These are phyloP conservation scores for Trametes sp. DNA, from an alignment of 1,284 basidiomycete species.

Conservation along the genomic window DNA sequence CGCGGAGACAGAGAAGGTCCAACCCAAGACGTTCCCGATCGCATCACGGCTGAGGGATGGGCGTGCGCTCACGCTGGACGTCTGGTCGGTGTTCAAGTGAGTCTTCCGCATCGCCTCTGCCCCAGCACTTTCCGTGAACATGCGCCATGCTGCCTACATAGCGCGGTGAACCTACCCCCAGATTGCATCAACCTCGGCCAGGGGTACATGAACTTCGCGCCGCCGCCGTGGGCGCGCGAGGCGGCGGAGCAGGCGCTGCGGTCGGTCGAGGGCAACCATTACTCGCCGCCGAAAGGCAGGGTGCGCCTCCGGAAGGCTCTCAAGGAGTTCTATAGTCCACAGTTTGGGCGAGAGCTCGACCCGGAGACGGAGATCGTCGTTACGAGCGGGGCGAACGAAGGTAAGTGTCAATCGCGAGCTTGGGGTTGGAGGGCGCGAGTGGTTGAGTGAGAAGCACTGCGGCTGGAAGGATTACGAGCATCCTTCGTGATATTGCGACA, in stretches of 20 bases:
- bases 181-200: slow-evolving; percentile 93
- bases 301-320: slow-evolving; percentile 87
- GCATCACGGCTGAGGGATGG: slow-evolving; percentile 73
- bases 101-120: slow-evolving; percentile 32
- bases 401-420: slow-evolving; percentile 48
- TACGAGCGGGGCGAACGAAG: slow-evolving; percentile 95
- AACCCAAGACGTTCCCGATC: slow-evolving; percentile 10
- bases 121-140: slow-evolving; percentile 22
- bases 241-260: slow-evolving; percentile 78
- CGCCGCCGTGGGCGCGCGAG: slow-evolving; percentile 83
- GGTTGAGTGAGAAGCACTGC: too few species aligned
- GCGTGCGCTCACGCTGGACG: slow-evolving; percentile 81
- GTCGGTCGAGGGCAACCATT: slow-evolving; percentile 79
- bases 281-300: slow-evolving; percentile 89
- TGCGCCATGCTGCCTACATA: slow-evolving; percentile 49
- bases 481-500: too few species aligned
- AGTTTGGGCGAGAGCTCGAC: slow-evolving; percentile 78
- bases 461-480: too few species aligned
- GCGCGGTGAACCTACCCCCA: slow-evolving; percentile 81
- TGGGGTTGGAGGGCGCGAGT: neutral
- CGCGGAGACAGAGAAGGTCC: slow-evolving; percentile 16
- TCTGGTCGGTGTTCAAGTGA: slow-evolving; percentile 93
- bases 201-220: slow-evolving; percentile 93
- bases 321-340: slow-evolving; percentile 76
- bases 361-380: slow-evolving; percentile 90